phyloP scores from a whole-genome alignment of 805 yeast species.

The Zygosaccharomyces bisporus region DNA sequence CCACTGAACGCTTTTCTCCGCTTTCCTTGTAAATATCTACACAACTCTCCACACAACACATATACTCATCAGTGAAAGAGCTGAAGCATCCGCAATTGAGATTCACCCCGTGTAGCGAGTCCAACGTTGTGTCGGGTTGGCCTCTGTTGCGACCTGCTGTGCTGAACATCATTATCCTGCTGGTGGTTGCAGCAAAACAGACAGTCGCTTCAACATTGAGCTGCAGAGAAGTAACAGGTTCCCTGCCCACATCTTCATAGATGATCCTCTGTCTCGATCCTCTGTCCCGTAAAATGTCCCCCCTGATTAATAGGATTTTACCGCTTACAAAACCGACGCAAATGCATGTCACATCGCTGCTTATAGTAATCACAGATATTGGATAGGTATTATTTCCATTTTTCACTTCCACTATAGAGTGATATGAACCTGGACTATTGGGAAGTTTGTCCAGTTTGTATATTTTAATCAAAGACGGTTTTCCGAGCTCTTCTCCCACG shows the following conservation, averaged over 20 bases:
- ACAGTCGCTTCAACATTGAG: conserved; percentile 49
- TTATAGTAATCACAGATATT: conserved; percentile 36
- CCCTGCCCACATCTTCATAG: conserved; percentile 54
- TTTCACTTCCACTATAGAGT: conserved; percentile 56
- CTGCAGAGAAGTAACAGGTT: conserved; percentile 76
- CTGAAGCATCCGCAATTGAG: conserved; percentile 42
- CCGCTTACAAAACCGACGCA: conserved; percentile 50
- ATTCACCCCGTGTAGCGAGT: conserved; percentile 44
- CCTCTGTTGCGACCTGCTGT: conserved; percentile 79
- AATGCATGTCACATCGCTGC: conserved; percentile 28
- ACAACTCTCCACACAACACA: conserved; percentile 64
- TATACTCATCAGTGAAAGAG: conserved; percentile 44
- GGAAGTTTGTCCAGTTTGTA: conserved; percentile 65
- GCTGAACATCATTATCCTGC: conserved; percentile 62
- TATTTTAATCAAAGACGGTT: conserved; percentile 61
- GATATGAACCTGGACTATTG: conserved; percentile 41
- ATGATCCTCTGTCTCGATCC: conserved; percentile 85
- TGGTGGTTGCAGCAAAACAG: conserved; percentile 71
- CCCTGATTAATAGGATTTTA: conserved; percentile 72
- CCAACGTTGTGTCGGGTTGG: conserved; percentile 49
- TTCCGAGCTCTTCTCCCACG: conserved; percentile 70
- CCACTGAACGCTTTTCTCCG: conserved; percentile 52
- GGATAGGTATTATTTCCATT: conserved; percentile 80
- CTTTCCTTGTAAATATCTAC: conserved; percentile 57
- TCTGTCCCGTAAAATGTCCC: conserved; percentile 82